Evolutionary conservation across 129 eudicot genomes (phyloP), one percentile per base, ranked within the genome.

Genomic region (Flaveria bidentis): DNA sequence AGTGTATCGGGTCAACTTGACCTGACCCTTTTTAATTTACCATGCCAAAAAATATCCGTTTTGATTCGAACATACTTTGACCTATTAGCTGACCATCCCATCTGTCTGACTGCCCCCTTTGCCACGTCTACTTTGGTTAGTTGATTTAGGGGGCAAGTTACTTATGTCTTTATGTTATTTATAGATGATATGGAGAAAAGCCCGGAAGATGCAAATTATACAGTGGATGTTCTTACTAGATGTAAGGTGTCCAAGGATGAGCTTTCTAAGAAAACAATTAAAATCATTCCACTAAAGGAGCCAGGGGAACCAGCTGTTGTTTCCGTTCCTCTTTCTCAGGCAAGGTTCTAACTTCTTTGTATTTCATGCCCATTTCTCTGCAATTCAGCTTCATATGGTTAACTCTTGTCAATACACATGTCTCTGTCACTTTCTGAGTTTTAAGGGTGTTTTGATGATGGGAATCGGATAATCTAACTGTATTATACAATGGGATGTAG

Each of bases 281-380:
- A 78, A 78, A 85, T 95, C 25, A 81, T 91, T 83, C 89, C 93
- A 18, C 75, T 95, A 65, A 91, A 87, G 79, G 90, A 88, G 44
- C 83, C 79, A 16, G 99, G 99, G 66, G 99, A 95, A 77, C 97
- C 99, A 41, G 91, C 86, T 70, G 97, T 95, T 67, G 83, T 95
- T 65, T 87, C 99, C 36, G 71, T 95, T 80, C 93, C 96, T 77
- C 41, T 91, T 51, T 95, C 97, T 28, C 97, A 91, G 96, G 99
- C 58, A 86, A 83, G 78, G 52, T 65, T 66, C 26, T 30, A 53
- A 55, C 60, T 9, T n/a, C 10, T 42, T 26, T 10, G 22, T 20
- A 56, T 73, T 73, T 51, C 71, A 9, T 18, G 26, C 2, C 4
- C 14, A 26, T 67, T 66, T 69, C 58, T 69, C 22, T 17, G 30